These are phyloP conservation scores for Auriscalpium microsporum DNA, from an alignment of 768 basidiomycete genomes.

Conservation along the genomic window DNA sequence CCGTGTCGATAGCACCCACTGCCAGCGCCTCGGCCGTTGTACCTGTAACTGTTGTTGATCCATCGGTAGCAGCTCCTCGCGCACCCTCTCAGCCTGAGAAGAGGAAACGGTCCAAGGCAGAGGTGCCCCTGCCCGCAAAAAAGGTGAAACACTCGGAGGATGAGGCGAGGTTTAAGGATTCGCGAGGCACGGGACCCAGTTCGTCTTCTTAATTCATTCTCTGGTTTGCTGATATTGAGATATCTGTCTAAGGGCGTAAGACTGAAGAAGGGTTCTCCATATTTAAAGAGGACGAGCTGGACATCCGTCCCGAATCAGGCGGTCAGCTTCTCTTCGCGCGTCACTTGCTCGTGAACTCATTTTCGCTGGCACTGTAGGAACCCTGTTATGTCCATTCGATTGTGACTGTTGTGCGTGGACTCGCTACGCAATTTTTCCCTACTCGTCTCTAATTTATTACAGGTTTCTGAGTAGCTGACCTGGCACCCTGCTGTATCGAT, in stretches of 20 bases:
- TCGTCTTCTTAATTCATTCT: slow-evolving; percentile 23
- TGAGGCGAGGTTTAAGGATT: slow-evolving; percentile 57
- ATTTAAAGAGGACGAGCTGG: slow-evolving; percentile 79
- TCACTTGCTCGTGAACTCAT: slow-evolving; percentile 11
- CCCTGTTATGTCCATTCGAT: slow-evolving; percentile 80
- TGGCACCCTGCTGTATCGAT: neutral
- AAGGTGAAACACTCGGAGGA: slow-evolving; percentile 24
- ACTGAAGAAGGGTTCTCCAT: slow-evolving; percentile 76
- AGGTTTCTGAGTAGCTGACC: slow-evolving; percentile 15
- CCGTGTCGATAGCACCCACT: slow-evolving; percentile 11
- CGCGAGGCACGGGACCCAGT: slow-evolving; percentile 67
- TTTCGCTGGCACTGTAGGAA: slow-evolving; percentile 40
- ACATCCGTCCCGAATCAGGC: slow-evolving; percentile 58
- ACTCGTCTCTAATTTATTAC: neutral
- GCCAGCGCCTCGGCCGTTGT: slow-evolving; percentile 18
- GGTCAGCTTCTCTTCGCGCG: slow-evolving; percentile 37
- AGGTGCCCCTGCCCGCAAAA: slow-evolving; percentile 11
- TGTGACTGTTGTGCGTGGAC: slow-evolving; percentile 74
- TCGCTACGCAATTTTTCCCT: neutral
- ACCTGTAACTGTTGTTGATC: slow-evolving; percentile 60
- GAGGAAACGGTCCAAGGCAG: slow-evolving; percentile 26
- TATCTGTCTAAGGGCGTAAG: slow-evolving; percentile 45
- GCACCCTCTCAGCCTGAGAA: neutral
- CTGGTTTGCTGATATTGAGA: neutral
- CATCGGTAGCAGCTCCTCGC: slow-evolving; percentile 33